A percentile compares a stretch with the other conserved stretches of the same genome.
These are phyloP conservation scores for Evansstolkia leycettana DNA, from an alignment of 495 filamentous ascomycete genomes.

Conservation along the genomic window DNA sequence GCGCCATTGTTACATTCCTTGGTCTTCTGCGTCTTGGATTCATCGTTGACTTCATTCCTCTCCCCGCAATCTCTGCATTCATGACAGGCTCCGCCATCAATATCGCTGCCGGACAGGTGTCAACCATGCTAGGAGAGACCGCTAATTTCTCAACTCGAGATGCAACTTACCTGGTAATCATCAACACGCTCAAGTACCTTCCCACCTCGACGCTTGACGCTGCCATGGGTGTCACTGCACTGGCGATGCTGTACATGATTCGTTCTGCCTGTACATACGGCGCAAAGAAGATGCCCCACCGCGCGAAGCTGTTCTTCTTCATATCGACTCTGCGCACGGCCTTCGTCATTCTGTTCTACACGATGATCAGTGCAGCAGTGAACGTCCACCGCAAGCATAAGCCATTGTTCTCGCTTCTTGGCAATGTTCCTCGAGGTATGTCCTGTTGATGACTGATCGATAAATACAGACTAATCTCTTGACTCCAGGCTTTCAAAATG, in stretches of 20 bases:
- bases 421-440: conserved; percentile 61
- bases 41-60: conserved; percentile 91
- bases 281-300: conserved; percentile 57
- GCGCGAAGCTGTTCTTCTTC: conserved; percentile 76
- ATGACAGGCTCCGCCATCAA: conserved; percentile 96
- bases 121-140: conserved; percentile 71
- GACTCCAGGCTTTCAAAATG: conserved; percentile 58
- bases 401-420: conserved; percentile 53
- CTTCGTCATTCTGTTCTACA: conserved; percentile 89
- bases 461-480: too few relatives aligned
- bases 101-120: conserved; percentile 82
- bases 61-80: conserved; percentile 86
- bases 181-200: conserved; percentile 74
- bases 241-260: conserved; percentile 74
- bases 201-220: conserved; percentile 59
- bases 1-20: conserved; percentile 69
- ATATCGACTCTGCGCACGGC: conserved; percentile 75
- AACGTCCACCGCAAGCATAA: conserved; percentile 46
- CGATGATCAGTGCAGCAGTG: conserved; percentile 76
- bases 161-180: conserved; percentile 73
- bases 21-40: conserved; percentile 74
- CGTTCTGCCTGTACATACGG: conserved; percentile 52
- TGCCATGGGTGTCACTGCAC: conserved; percentile 78
- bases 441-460: neutral
- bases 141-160: conserved; percentile 59